Evolutionary conservation across 331 rosid genomes (phyloP), one percentile per base, ranked within the genome.

Genomic region (Cydonia oblonga): DNA sequence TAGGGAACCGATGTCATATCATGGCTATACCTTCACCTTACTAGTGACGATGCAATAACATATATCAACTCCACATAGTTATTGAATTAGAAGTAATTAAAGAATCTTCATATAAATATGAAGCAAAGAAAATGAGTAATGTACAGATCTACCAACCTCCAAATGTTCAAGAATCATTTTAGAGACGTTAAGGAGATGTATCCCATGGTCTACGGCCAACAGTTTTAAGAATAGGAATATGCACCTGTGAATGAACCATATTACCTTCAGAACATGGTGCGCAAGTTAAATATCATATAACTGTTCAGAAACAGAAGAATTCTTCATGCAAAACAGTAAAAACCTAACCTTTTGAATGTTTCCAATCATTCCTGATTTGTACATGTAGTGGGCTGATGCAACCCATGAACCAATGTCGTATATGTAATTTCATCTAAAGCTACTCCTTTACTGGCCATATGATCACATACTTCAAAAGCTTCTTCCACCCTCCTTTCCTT

Each of bases 351-450:
- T 46, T 46, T 11, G 14, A 22, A 46, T 24, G 62, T 73, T 16
- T 22, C 78, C 74, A 76, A 19, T 86, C 76, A 74, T 72, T 84
- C 81, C 79, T 79, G 68, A 59, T 86, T 82, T 67, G 76, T 69
- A 73, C 62, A 15, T 71, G 62, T 75, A 44, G 80, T 15, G 62
- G 81, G 74, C 79, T 68, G 72, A 75, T 75, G 82, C 81, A 84
- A 85, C 46, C 76, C 84, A 26, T 86, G 79, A 75, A 58, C 73
- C 73, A 82, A 73, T 63, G 87, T 85, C 4, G 87, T 75, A 77
- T 80, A 74, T 1, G 87, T 82, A 75, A 89, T 83, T 79, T 81
- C 85, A 77, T 82, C 89, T 18, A 77, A 68, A 30, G 84, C 40
- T 64, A 72, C 60, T 74, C 83, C 86, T 76, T 49, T 61, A 51